Conservation (phyloP, 148 eudicot genomes). For the Rhododendron williamsianum region DNA sequence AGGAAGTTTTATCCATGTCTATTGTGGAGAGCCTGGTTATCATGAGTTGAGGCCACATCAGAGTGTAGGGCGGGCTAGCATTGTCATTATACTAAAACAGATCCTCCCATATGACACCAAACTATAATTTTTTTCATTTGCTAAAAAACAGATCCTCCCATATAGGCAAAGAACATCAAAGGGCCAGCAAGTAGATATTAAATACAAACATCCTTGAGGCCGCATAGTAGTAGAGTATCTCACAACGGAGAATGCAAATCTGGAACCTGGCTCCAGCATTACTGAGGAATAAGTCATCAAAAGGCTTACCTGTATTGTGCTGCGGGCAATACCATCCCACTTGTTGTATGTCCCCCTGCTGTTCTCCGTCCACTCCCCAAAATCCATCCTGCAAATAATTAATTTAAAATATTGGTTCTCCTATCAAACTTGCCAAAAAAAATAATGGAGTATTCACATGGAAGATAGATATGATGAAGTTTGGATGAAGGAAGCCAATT, state of each 20-base stretch:
- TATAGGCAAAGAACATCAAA: not conserved
- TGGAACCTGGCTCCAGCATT: not conserved
- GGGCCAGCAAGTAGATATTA: not conserved
- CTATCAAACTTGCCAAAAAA: not conserved
- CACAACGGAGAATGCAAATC: not conserved
- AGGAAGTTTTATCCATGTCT: not conserved
- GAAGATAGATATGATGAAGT: not conserved
- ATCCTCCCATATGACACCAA: not conserved
- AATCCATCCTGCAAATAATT: slow-evolving; percentile 67
- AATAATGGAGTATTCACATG: not conserved
- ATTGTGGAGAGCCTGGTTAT: not conserved
- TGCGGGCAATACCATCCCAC: slow-evolving; percentile 97
- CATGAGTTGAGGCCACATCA: not conserved
- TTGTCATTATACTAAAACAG: not conserved
- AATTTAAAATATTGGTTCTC: not conserved
- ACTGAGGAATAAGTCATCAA: not conserved
- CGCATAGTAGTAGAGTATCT: not conserved
- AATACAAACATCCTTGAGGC: not conserved
- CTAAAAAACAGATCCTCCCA: not conserved
- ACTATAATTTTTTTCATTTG: not conserved
- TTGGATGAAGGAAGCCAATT: not conserved
- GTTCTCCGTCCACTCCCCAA: slow-evolving; percentile 80
- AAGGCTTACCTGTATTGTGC: slow-evolving; percentile 73
- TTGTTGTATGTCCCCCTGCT: slow-evolving; percentile 97
- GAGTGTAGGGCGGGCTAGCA: not conserved